Conservation (phyloP, 768 basidiomycete genomes). For the Mycena albidolilacea region DNA sequence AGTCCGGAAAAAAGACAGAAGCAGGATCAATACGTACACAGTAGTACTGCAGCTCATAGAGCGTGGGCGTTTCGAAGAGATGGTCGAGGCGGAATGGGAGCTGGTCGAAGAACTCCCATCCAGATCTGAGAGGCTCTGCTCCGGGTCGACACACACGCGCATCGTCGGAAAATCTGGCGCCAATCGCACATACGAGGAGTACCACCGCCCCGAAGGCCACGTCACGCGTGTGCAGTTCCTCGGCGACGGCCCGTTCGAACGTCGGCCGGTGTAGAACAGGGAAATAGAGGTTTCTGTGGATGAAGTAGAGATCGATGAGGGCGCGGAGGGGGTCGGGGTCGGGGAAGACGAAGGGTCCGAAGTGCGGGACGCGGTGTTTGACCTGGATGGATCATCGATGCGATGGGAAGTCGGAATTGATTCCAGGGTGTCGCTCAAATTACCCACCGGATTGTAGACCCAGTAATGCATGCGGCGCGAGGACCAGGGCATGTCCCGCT, state of each 20-base stretch:
- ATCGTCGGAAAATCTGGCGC: constrained; percentile 71
- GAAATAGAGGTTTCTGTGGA: constrained; percentile 62
- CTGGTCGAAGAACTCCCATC: constrained; percentile 80
- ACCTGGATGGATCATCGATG: background rate
- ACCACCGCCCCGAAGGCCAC: constrained; percentile 70
- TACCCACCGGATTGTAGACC: constrained; percentile 16
- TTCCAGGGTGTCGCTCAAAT: too few relatives aligned
- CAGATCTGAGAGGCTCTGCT: constrained; percentile 55
- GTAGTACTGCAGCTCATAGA: constrained; percentile 84
- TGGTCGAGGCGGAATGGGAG: constrained; percentile 76
- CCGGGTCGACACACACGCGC: constrained; percentile 55
- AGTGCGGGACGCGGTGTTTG: constrained; percentile 14
- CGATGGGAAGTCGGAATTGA: too few relatives aligned
- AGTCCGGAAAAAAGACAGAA: too few relatives aligned
- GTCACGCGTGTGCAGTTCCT: constrained; percentile 61
- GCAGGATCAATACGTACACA: constrained; percentile 52
- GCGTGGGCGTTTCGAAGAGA: constrained; percentile 70
- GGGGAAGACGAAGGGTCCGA: constrained; percentile 59
- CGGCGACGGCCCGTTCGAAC: constrained; percentile 67
- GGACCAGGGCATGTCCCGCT: constrained; percentile 18
- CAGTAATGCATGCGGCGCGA: constrained; percentile 26
- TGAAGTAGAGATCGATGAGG: constrained; percentile 79
- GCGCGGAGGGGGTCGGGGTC: constrained; percentile 62
- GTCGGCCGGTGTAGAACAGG: constrained; percentile 83
- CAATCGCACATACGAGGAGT: constrained; percentile 81